Base-by-base conservation (phyloP, 1,284 basidiomycete species). In the Leccinum colubrinum region DNA sequence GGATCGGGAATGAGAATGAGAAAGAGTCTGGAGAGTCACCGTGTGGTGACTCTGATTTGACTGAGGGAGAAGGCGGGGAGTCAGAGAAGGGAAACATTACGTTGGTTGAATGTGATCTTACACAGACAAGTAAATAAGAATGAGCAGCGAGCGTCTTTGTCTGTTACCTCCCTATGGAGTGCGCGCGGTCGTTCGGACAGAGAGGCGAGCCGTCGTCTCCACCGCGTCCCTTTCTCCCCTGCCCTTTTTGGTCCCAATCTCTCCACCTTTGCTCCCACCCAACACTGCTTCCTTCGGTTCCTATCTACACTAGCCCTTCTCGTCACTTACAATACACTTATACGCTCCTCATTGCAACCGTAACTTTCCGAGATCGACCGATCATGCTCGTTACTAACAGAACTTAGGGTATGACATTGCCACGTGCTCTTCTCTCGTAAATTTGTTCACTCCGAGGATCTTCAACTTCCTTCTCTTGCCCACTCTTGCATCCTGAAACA, bases 21-120 rank as follows among this genome's bases (percentile, higher is more conserved):
- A 64, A 74, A 0, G 66, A 54, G 9, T 76, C 73, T 0, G 71
- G 59, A 8, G 70, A 68, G 0, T 71, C 62, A 0, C 35, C 35
- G 1, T 66, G 69, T 0, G 73, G 62, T 1, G 72, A 64, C 58
- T 72, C 71, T 8, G 73, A 75, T 60, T 72, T 76, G 30, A 72
- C 69, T 7, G 71, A 70, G 20, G 67, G 55, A 2, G 57, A 37
- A 27, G 63, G 53, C 33, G n/a, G 58, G 48, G 62, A 27, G 15
- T 53, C 27, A 52, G 50, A 4, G 14, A 52, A 27, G 14, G 25
- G 50, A 25, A 20, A 35, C 35, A 35, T 35, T 11, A 12, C 11
- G 9, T 7, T 17, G 20, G 11, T 17, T 11, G 14, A 17, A 27
- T 27, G 25, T 9, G 30, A 33, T 33, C 30, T 33, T 30, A 30